Percentiles rank a stretch among this genome's conserved stretches.
These are phyloP conservation scores for Aspergillus flavus DNA, from an alignment of 2,329 filamentous ascomycete species.

Conservation along the genomic window DNA sequence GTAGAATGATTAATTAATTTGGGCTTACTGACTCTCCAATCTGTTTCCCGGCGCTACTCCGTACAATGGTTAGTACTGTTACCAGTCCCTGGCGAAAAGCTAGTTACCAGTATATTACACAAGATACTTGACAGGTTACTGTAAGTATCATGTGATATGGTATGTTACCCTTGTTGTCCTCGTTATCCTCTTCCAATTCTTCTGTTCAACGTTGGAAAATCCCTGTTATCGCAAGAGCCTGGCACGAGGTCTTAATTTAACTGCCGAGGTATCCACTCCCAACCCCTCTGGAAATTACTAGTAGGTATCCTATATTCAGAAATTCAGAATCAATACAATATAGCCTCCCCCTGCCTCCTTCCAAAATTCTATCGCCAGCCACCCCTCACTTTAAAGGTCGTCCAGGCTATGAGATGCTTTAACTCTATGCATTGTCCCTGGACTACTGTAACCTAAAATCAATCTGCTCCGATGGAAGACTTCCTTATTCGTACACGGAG, in stretches of 20 bases:
- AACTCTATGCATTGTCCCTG: not conserved
- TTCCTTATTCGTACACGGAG: not conserved
- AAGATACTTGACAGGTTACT: not conserved
- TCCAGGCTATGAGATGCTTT: not conserved
- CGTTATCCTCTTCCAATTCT: not conserved
- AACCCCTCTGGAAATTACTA: not conserved
- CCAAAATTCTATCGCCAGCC: not conserved
- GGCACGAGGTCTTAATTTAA: not conserved
- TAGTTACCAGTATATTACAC: not conserved
- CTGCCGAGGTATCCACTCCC: not conserved
- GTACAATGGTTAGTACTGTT: not conserved
- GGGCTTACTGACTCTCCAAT: not conserved
- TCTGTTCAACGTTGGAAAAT: not conserved
- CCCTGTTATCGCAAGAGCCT: not conserved
- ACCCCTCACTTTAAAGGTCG: not conserved
- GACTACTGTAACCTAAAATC: conserved; percentile 1
- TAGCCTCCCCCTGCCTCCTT: not conserved
- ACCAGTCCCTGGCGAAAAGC: not conserved
- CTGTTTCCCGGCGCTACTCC: conserved; percentile 4
- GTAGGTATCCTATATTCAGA: no score
- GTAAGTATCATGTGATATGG: not conserved
- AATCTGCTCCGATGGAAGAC: not conserved
- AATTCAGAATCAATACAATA: not conserved
- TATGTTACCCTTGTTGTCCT: not conserved
- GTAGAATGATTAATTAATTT: not conserved